These are phyloP conservation scores for Lactifluus hygrophoroides DNA, from an alignment of 768 basidiomycete species.

Conservation along the genomic window DNA sequence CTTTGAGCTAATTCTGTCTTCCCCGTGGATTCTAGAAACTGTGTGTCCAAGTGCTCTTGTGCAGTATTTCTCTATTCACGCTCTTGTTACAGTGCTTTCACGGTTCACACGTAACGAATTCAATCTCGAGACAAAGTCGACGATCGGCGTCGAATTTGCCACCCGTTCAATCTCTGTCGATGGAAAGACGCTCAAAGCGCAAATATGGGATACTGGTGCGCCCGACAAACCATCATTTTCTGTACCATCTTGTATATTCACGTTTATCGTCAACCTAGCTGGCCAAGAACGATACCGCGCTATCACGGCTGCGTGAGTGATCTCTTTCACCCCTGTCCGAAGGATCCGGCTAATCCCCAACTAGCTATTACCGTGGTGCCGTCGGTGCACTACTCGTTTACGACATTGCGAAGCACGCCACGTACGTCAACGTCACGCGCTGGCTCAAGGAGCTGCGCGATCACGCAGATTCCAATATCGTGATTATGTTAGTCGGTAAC, in stretches of 20 bases:
- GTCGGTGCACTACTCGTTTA: constrained; percentile 90
- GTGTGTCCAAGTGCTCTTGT: constrained; percentile 34
- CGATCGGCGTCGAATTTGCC: constrained; percentile 98
- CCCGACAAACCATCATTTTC: background rate
- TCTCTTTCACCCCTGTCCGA: constrained; percentile 10
- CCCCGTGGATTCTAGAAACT: constrained; percentile 38
- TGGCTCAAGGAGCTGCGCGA: constrained; percentile 98
- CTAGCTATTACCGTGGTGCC: constrained; percentile 94
- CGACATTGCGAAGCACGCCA: constrained; percentile 89
- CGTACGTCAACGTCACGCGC: constrained; percentile 88
- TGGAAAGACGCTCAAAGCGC: constrained; percentile 93
- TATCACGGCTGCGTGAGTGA: constrained; percentile 85
- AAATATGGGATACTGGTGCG: constrained; percentile 98
- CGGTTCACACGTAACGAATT: constrained; percentile 99
- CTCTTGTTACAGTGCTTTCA: constrained; percentile 70
- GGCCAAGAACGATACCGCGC: constrained; percentile 97
- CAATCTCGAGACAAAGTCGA: constrained; percentile 98
- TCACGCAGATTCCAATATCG: constrained; percentile 88
- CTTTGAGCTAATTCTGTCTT: background rate
- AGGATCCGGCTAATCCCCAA: background rate
- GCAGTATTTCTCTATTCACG: constrained; percentile 6
- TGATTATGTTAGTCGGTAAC: constrained; percentile 95
- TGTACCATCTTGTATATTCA: constrained; percentile 3
- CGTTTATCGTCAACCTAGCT: constrained; percentile 39
- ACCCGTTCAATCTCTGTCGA: constrained; percentile 95